phyloP scores from a whole-genome alignment of 257 asterid species.

The Parsonsia alboflavescens region DNA sequence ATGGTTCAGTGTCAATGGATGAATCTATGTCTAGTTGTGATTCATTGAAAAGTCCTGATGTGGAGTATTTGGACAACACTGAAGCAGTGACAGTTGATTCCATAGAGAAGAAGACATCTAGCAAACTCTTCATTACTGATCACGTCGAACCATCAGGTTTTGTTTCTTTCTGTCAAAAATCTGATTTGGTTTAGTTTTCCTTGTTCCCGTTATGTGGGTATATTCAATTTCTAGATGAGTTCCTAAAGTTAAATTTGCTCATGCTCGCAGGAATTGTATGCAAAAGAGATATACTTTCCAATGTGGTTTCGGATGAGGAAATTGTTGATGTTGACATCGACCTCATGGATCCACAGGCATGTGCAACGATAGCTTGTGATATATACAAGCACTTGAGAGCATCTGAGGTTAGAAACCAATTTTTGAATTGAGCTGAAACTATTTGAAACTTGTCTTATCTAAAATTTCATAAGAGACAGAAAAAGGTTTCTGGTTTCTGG shows the following conservation, averaged over 20 bases:
- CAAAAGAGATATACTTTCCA: conserved; percentile 55
- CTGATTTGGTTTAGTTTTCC: background rate
- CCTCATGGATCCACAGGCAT: conserved; percentile 72
- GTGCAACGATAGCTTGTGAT: conserved; percentile 89
- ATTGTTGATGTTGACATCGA: conserved; percentile 56
- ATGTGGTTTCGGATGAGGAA: conserved; percentile 35
- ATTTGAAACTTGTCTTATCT: background rate
- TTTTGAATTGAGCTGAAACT: too few relatives aligned
- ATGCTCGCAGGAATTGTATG: conserved; percentile 46
- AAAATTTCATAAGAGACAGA: too few relatives aligned
- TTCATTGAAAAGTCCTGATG: conserved; percentile 75
- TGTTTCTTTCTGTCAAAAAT: conserved; percentile 3
- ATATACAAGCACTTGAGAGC: conserved; percentile 86
- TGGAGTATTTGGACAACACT: conserved; percentile 71
- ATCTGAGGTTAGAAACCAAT: conserved; percentile 54
- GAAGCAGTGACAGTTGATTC: conserved; percentile 56
- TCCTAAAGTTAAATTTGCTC: background rate
- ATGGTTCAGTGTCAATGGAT: conserved; percentile 67
- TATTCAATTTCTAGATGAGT: background rate
- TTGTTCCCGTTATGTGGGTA: background rate
- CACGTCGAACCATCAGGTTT: conserved; percentile 46
- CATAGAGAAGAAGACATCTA: conserved; percentile 53
- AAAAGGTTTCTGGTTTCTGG: too few relatives aligned
- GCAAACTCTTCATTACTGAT: conserved; percentile 64
- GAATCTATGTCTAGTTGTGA: conserved; percentile 86